A percentile compares a stretch with the other conserved stretches of the same genome.
Evolutionary conservation across 345 rosid genomes (phyloP).

Genomic region (Eucalyptus albens): DNA sequence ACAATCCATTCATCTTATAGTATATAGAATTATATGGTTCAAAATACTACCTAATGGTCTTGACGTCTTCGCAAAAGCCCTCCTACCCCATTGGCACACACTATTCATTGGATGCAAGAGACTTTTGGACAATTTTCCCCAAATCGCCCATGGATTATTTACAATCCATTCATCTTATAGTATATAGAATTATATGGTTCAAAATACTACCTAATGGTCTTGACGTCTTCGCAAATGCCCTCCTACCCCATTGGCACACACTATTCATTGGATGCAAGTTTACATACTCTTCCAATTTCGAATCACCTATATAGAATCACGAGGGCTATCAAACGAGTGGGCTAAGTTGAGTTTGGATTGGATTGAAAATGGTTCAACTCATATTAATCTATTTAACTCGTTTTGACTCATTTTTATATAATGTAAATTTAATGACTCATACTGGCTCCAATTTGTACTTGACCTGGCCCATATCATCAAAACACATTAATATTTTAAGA

Average conservation of each 20-base stretch:
- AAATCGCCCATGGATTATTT: not conserved
- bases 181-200: not conserved
- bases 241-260: not conserved
- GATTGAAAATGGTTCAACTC: too few species aligned
- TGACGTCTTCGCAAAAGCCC: not conserved
- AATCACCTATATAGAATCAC: not conserved
- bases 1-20: not conserved
- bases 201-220: not conserved
- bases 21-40: not conserved
- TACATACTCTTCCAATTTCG: not conserved
- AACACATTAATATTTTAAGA: too few species aligned
- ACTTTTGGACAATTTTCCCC: too few species aligned
- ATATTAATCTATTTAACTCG: fast-evolving
- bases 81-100: not conserved
- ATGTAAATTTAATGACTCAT: too few species aligned
- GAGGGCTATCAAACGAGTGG: fast-evolving
- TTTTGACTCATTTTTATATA: too few species aligned
- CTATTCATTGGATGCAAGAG: not conserved
- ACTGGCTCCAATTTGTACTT: fast-evolving
- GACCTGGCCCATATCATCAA: too few species aligned
- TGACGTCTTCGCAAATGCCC: not conserved
- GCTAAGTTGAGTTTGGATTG: fast-evolving
- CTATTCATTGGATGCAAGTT: not conserved
- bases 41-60: not conserved
- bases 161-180: not conserved